Percentiles rank a stretch among this genome's conserved stretches.
Conservation (phyloP, 2,329 filamentous ascomycete species). For the Lecanicillium sp. region DNA sequence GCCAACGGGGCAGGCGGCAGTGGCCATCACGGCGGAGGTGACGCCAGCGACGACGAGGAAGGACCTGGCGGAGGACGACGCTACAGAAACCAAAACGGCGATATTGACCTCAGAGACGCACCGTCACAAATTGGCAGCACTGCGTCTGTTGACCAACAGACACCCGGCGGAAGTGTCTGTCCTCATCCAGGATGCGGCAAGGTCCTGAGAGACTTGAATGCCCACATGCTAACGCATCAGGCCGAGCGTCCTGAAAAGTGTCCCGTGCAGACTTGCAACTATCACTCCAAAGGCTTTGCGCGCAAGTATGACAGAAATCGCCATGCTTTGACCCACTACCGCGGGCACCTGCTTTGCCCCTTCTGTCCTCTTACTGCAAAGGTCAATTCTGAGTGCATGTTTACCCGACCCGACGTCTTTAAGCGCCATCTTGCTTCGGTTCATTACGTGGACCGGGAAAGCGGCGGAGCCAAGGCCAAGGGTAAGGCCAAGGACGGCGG, state of each 20-base stretch:
- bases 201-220: constrained; percentile 58
- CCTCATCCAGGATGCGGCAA: constrained; percentile 50
- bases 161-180: constrained; percentile 33
- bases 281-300: constrained; percentile 9
- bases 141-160: no score
- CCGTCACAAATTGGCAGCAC: background rate
- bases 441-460: constrained; percentile 65
- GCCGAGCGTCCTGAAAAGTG: constrained; percentile 70
- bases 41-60: no score
- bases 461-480: constrained; percentile 1
- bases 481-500: constrained; percentile 1
- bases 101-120: constrained; percentile 8
- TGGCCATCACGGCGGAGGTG: no score
- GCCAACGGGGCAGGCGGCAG: no score
- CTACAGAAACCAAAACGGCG: constrained; percentile 16
- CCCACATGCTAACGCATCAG: constrained; percentile 95
- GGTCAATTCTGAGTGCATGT: constrained; percentile 63
- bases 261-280: constrained; percentile 6
- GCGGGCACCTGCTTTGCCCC: constrained; percentile 94
- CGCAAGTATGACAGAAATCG: constrained; percentile 89
- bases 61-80: background rate
- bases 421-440: constrained; percentile 91
- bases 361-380: constrained; percentile 89
- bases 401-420: constrained; percentile 95
- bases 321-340: constrained; percentile 94